These are phyloP conservation scores for Halteria grandinella DNA, from an alignment of 73 alveolate genomes.

Conservation along the genomic window DNA sequence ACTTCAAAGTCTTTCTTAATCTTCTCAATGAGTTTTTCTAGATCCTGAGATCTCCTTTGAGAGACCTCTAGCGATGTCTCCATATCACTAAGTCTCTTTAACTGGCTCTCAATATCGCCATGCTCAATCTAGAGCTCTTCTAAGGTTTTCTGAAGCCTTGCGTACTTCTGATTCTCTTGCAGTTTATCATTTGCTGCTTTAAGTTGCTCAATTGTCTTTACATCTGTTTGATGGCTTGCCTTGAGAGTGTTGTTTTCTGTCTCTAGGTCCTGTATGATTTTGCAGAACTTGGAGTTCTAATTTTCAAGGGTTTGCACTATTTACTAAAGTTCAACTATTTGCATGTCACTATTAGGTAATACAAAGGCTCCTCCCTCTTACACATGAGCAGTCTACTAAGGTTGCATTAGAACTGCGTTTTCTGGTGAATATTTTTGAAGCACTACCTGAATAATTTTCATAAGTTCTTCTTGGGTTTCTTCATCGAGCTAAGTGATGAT, in stretches of 20 bases:
- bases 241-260: constrained; percentile 18
- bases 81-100: constrained; percentile 1
- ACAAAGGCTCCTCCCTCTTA: background rate
- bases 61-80: constrained; percentile 10
- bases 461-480: constrained; percentile 8
- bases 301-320: constrained; percentile 1
- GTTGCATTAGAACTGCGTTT: too few relatives aligned
- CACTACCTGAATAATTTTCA: constrained; percentile 1
- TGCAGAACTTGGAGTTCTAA: background rate
- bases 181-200: background rate
- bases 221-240: background rate
- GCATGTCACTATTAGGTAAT: background rate
- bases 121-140: constrained; percentile 16
- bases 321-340: background rate
- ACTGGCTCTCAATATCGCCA: constrained; percentile 7
- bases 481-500: constrained; percentile 2
- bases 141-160: constrained; percentile 5
- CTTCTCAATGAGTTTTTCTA: background rate
- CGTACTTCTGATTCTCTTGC: background rate
- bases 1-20: constrained; percentile 20
- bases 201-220: constrained; percentile 1
- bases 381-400: background rate
- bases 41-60: background rate
- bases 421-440: constrained; percentile 28
- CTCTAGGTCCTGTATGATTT: constrained; percentile 3